A percentile compares a stretch with the other conserved stretches of the same genome.
phyloP scores from a whole-genome alignment of 1,284 basidiomycete genomes.

The Boletus holoroseus region DNA sequence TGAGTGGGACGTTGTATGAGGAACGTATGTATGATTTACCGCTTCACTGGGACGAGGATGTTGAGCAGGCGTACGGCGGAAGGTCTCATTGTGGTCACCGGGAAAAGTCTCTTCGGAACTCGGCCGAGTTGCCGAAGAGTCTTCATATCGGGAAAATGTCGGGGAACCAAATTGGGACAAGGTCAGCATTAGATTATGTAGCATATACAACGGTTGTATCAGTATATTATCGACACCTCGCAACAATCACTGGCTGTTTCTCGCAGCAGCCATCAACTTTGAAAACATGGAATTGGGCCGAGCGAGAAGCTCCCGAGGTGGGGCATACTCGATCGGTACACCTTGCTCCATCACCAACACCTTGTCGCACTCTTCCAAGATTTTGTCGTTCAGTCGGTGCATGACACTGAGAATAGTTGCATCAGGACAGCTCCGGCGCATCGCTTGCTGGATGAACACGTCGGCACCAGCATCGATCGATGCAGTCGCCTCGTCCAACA shows the following conservation, averaged over 20 bases:
- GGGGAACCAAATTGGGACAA: too few relatives aligned
- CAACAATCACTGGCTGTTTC: slow-evolving; percentile 11
- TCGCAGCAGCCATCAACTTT: slow-evolving; percentile 28
- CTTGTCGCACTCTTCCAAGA: slow-evolving; percentile 30
- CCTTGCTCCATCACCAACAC: slow-evolving; percentile 34
- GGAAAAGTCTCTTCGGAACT: slow-evolving; percentile 15
- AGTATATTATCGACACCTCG: neutral
- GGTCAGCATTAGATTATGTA: neutral
- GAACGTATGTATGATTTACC: slow-evolving; percentile 43
- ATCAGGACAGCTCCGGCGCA: slow-evolving; percentile 28
- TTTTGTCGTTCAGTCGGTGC: slow-evolving; percentile 28
- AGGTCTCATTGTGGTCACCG: slow-evolving; percentile 51
- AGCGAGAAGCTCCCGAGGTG: slow-evolving; percentile 21
- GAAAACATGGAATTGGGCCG: slow-evolving; percentile 26
- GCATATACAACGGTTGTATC: neutral
- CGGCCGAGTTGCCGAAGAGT: slow-evolving; percentile 9
- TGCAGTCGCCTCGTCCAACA: slow-evolving; percentile 45
- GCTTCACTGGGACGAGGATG: slow-evolving; percentile 89
- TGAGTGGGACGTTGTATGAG: slow-evolving; percentile 4
- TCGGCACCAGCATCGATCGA: slow-evolving; percentile 33
- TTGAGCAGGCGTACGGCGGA: slow-evolving; percentile 70
- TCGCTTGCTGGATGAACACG: slow-evolving; percentile 31
- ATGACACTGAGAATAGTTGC: slow-evolving; percentile 30
- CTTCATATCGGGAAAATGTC: too few relatives aligned
- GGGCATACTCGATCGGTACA: slow-evolving; percentile 27